Conservation (phyloP, 2,329 filamentous ascomycete genomes). For the Claviceps quebecensis region DNA sequence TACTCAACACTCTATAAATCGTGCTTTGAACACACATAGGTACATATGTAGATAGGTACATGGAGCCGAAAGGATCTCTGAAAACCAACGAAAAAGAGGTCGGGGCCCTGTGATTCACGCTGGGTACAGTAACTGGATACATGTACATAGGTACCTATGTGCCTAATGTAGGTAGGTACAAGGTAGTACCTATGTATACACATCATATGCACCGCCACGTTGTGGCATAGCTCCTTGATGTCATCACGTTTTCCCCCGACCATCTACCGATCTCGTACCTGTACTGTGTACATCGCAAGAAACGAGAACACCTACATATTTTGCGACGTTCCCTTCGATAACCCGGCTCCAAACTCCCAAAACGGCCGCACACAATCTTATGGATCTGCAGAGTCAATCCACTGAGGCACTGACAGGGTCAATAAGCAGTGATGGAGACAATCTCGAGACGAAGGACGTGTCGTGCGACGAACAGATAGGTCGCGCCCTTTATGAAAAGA, state of each 20-base stretch:
- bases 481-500: not conserved
- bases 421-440: not conserved
- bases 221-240: not conserved
- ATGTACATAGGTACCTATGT: not conserved
- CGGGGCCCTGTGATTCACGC: too few relatives aligned
- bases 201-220: not conserved
- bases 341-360: too few relatives aligned
- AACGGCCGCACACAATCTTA: constrained; percentile 1
- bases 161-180: too few relatives aligned
- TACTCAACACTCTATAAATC: too few relatives aligned
- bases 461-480: constrained; percentile 1
- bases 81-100: too few relatives aligned
- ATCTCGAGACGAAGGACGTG: constrained; percentile 6
- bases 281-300: not conserved
- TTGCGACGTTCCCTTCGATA: too few relatives aligned
- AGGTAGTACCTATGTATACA: too few relatives aligned
- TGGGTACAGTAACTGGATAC: too few relatives aligned
- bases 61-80: too few relatives aligned
- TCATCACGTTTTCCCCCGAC: not conserved
- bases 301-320: too few relatives aligned
- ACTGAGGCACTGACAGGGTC: constrained; percentile 5
- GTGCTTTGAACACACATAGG: too few relatives aligned
- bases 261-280: not conserved
- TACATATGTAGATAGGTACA: too few relatives aligned
- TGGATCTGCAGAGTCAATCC: constrained; percentile 7